Conservation (phyloP, 1,139 yeast species). For the Geotrichum carabidarum region DNA sequence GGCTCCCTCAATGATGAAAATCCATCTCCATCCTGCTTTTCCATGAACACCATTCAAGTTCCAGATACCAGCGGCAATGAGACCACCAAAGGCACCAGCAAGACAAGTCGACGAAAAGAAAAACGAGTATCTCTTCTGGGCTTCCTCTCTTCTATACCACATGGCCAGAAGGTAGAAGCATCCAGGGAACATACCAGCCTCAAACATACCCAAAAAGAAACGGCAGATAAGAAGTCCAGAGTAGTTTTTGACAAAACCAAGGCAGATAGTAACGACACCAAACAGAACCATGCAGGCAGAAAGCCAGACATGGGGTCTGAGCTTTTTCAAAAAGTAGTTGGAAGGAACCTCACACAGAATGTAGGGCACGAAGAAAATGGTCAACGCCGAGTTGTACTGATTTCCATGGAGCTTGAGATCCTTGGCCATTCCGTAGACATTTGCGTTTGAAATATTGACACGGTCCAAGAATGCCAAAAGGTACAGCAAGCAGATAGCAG, state of each 20-base stretch:
- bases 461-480: conserved; percentile 66
- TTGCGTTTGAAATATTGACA: conserved; percentile 71
- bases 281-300: conserved; percentile 52
- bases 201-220: conserved; percentile 58
- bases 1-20: conserved; percentile 68
- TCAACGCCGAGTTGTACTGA: conserved; percentile 56
- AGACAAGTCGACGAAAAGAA: conserved; percentile 66
- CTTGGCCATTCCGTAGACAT: conserved; percentile 55
- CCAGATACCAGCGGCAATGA: conserved; percentile 59
- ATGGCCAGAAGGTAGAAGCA: conserved; percentile 60
- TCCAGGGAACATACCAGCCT: conserved; percentile 69
- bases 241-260: conserved; percentile 57
- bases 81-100: conserved; percentile 81
- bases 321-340: conserved; percentile 54
- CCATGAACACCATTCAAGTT: conserved; percentile 49
- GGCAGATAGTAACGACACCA: conserved; percentile 60
- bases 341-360: conserved; percentile 62
- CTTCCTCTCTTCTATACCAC: conserved; percentile 53
- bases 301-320: conserved; percentile 64
- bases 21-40: conserved; percentile 63
- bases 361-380: conserved; percentile 70
- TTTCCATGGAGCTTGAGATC: conserved; percentile 51
- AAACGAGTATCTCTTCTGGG: conserved; percentile 62
- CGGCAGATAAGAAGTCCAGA: conserved; percentile 59
- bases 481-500: conserved; percentile 64